These are phyloP conservation scores for Didymella pinodella DNA, from an alignment of 2,329 filamentous ascomycete species.

Conservation along the genomic window DNA sequence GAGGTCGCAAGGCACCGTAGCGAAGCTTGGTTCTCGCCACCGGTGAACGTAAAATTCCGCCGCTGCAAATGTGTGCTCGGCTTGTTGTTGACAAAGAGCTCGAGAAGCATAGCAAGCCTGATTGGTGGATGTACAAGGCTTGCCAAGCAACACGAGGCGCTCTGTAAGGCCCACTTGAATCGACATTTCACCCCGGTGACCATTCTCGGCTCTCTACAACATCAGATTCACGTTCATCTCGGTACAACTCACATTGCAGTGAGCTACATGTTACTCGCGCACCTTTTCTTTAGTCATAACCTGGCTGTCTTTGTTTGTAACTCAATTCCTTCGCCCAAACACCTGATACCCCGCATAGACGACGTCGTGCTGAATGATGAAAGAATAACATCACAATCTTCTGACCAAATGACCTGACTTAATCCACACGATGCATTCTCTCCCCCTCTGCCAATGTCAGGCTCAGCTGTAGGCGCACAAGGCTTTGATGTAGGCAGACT, in stretches of 20 bases:
- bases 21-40: not conserved
- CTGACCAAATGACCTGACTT: not conserved
- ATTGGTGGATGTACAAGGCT: constrained; percentile 13
- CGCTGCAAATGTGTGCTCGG: not conserved
- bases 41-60: constrained; percentile 5
- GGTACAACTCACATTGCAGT: not conserved
- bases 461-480: not conserved
- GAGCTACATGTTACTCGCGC: not conserved
- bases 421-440: not conserved
- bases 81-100: not conserved
- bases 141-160: constrained; percentile 12
- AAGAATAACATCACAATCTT: not conserved
- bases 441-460: not conserved
- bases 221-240: not conserved
- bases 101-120: not conserved
- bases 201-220: not conserved
- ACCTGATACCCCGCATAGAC: constrained; percentile 16
- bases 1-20: not conserved
- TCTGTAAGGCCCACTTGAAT: constrained; percentile 7
- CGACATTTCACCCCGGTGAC: constrained; percentile 4
- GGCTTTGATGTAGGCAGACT: constrained; percentile 18
- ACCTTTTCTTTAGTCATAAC: not conserved
- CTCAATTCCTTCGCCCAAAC: not conserved
- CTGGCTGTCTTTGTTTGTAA: not conserved
- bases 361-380: constrained; percentile 9